A percentile compares a stretch with the other conserved stretches of the same genome.
These are phyloP conservation scores for Solanum virginianum DNA, from an alignment of 257 asterid species.

Conservation along the genomic window DNA sequence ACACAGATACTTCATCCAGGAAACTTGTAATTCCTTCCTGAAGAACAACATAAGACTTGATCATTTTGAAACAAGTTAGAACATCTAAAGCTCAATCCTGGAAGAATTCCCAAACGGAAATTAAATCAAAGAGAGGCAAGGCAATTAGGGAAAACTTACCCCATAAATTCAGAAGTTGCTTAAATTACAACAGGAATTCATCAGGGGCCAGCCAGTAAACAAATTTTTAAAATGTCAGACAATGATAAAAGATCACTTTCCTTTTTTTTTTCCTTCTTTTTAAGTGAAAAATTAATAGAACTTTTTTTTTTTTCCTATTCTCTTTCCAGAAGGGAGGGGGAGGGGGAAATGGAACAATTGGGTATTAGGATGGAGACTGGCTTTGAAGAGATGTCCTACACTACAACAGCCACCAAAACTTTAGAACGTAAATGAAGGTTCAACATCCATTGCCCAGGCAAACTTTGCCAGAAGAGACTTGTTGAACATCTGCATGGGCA, in stretches of 20 bases:
- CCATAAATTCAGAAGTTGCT: background rate
- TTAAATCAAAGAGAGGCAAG: background rate
- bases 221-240: constrained; percentile 4
- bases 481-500: constrained; percentile 65
- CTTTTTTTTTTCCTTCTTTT: background rate
- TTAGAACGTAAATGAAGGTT: constrained; percentile 79
- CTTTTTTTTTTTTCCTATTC: background rate
- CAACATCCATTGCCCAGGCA: constrained; percentile 97
- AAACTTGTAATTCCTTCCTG: background rate
- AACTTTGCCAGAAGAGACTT: constrained; percentile 89
- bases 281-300: background rate
- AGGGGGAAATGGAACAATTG: background rate
- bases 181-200: background rate
- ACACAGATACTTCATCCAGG: background rate
- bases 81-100: background rate
- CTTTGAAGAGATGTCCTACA: background rate
- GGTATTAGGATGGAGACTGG: background rate
- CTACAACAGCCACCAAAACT: constrained; percentile 3
- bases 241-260: background rate
- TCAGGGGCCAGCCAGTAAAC: background rate
- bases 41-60: background rate
- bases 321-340: background rate
- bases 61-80: background rate
- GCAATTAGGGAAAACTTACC: background rate
- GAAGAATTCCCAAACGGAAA: background rate